These are phyloP conservation scores for Tarenaya hassleriana DNA, from an alignment of 345 rosid species.

Conservation along the genomic window DNA sequence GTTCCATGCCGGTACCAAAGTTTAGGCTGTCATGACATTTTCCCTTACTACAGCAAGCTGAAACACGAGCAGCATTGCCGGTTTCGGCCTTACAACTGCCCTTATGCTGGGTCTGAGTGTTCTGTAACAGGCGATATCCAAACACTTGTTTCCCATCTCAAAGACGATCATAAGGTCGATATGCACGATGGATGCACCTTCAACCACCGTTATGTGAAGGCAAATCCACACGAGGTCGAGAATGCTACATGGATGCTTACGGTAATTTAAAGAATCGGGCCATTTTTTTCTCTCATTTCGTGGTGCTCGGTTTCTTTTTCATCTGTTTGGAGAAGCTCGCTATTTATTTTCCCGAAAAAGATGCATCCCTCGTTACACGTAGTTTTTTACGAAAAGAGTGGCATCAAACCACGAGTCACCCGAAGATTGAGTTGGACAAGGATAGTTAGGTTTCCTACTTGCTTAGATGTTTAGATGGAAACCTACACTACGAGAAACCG, in stretches of 20 bases:
- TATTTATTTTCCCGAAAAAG: no score
- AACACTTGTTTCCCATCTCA: constrained; percentile 61
- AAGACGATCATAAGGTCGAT: constrained; percentile 85
- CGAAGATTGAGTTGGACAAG: no score
- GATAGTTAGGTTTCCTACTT: no score
- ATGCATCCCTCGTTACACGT: no score
- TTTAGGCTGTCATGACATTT: constrained; percentile 68
- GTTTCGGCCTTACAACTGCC: constrained; percentile 70
- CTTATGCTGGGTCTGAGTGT: constrained; percentile 88
- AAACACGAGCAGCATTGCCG: constrained; percentile 73
- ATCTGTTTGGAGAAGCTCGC: no score
- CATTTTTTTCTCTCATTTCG: background rate
- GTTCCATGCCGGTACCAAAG: constrained; percentile 72
- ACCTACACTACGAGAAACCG: no score
- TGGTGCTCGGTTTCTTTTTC: background rate
- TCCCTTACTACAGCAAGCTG: constrained; percentile 73
- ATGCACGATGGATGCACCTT: constrained; percentile 84
- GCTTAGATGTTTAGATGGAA: no score
- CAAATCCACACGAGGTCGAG: constrained; percentile 82
- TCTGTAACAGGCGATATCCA: constrained; percentile 72
- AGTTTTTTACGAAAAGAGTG: no score
- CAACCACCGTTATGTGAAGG: constrained; percentile 82
- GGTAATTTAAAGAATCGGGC: constrained; percentile 36
- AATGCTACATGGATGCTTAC: constrained; percentile 98
- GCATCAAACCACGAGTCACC: no score